phyloP scores from a whole-genome alignment of 2,329 filamentous ascomycete genomes.

The Aspergillus oerlinghausenensis region DNA sequence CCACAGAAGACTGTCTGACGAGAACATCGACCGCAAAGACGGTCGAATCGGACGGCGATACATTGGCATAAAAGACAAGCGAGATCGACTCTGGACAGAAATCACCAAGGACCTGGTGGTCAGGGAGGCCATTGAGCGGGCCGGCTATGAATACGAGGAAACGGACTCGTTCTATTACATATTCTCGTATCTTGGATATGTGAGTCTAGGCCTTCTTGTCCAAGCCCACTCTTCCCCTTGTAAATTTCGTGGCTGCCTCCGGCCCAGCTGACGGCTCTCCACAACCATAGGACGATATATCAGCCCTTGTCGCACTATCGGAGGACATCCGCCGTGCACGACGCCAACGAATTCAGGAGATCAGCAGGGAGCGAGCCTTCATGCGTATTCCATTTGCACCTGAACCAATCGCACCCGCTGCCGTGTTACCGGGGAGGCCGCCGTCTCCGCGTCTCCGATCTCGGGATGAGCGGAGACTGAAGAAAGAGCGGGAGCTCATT shows the following conservation, averaged over 20 bases:
- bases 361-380: conserved; percentile 45
- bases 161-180: conserved; percentile 87
- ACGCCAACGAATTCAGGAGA: conserved; percentile 55
- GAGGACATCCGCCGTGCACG: conserved; percentile 71
- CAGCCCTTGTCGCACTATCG: conserved; percentile 74
- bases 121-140: conserved; percentile 77
- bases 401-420: conserved; percentile 8
- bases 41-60: conserved; percentile 44
- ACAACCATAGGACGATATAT: conserved; percentile 70
- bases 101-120: conserved; percentile 89
- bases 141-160: conserved; percentile 87
- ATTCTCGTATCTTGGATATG: conserved; percentile 82
- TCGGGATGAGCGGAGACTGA: conserved; percentile 17
- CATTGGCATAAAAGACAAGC: conserved; percentile 31
- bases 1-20: conserved; percentile 52
- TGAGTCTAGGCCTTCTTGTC: conserved; percentile 48
- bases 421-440: conserved; percentile 14
- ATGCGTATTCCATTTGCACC: conserved; percentile 17
- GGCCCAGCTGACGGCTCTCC: neutral
- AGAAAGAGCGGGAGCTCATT: conserved; percentile 23
- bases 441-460: conserved; percentile 16
- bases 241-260: neutral
- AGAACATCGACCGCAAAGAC: conserved; percentile 47
- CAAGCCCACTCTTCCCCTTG: neutral
- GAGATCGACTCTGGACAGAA: conserved; percentile 83